Base-by-base conservation (phyloP, 2,329 filamentous ascomycete species). In the Incumbomyces lentus region DNA sequence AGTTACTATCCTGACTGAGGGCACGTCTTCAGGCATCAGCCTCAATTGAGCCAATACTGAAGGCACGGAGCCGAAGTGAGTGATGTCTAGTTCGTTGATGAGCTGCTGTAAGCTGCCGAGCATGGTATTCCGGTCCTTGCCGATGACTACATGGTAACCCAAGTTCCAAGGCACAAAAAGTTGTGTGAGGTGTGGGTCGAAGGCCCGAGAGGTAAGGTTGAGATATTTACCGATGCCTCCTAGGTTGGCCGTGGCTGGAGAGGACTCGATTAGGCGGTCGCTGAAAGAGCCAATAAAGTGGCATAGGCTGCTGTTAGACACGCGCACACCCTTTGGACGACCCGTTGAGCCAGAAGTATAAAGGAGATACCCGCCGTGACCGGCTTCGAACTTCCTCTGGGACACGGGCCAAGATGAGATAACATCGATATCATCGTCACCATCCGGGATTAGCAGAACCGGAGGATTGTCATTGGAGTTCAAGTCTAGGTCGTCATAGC, bases 271-370 rank as follows among this genome's bases (percentile, higher is more conserved):
- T 16, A 39, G 6, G n/a, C 12, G 13, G 12, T 74, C 68, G 50
- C 80, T 75, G 40, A 76, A 73, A 5, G 72, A 73, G 55, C 73
- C 76, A 13, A 72, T 74, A 2, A 74, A 76, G 47, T 76, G 70
- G 48, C 78, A 74, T 59, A 81, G 68, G 2, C 81, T 74, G 3
- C 65, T 65, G 54, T 85, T 81, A 6, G 75, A 75, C 49, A 82
- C 76, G 14, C 81, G 74, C 12, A 81, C 74, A 1, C 78, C 79
- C 48, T 78, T 78, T 0, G 76, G 75, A 42, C 69, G 71, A 40
- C 72, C 72, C 1, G 75, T 74, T 0, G 74, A 75, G 0, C 75
- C 74, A 2, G 74, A 74, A 0, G 73, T 75, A 50, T 82, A 78
- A 3, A 84, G 71, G 2, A 79, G 68, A 55, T 80, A 84, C 1